phyloP scores from a whole-genome alignment of 805 yeast species.

The Nakazawaea siamensis region DNA sequence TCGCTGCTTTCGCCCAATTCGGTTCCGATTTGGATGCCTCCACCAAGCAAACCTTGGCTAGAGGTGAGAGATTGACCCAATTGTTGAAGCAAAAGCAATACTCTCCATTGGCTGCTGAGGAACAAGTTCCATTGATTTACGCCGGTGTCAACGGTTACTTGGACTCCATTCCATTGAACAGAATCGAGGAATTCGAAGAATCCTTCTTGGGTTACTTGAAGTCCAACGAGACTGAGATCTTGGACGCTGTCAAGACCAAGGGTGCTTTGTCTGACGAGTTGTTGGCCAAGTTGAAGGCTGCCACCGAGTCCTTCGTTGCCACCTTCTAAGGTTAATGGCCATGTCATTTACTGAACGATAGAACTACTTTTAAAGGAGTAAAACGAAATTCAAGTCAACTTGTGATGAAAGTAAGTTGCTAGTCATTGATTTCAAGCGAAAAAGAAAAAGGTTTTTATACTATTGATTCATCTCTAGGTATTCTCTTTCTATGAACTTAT shows the following conservation, averaged over 20 bases:
- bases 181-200: conserved; percentile 86
- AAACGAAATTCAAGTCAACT: too few species aligned
- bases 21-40: conserved; percentile 99
- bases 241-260: conserved; percentile 74
- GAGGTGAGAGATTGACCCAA: conserved; percentile 99
- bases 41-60: conserved; percentile 95
- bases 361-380: too few species aligned
- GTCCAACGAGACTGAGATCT: conserved; percentile 79
- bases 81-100: conserved; percentile 96
- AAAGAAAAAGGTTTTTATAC: too few species aligned
- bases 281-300: conserved; percentile 80
- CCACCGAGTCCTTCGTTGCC: conserved; percentile 88
- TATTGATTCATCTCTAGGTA: too few species aligned
- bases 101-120: conserved; percentile 96
- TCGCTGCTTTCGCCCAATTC: conserved; percentile 99
- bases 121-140: conserved; percentile 96
- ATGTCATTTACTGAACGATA: too few species aligned
- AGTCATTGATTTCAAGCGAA: too few species aligned
- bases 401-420: too few species aligned
- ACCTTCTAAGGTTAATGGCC: conserved; percentile 61
- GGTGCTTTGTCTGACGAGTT: conserved; percentile 89
- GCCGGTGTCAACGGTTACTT: conserved; percentile 99
- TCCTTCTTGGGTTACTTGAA: conserved; percentile 88
- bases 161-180: conserved; percentile 76
- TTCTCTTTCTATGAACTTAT: too few species aligned